Evolutionary conservation across 306 rosid species (phyloP).

Genomic region (Glycyrrhiza uralensis): DNA sequence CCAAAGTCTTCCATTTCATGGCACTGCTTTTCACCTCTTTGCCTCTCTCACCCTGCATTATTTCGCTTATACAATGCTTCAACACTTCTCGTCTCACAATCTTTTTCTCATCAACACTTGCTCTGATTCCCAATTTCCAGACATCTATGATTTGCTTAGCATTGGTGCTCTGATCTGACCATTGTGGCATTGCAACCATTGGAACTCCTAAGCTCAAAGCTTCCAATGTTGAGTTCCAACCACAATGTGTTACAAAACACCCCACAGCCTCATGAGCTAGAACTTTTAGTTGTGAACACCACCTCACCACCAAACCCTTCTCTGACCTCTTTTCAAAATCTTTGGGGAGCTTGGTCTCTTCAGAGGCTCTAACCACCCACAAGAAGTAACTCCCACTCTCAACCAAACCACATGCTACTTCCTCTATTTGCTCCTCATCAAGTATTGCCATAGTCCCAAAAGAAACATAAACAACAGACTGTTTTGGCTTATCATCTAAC

Average conservation of each 20-base stretch:
- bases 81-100: neutral
- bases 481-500: slow-evolving; percentile 16
- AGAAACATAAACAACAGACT: slow-evolving; percentile 7
- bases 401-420: neutral
- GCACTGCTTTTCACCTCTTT: slow-evolving; percentile 2
- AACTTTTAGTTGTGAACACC: slow-evolving; percentile 23
- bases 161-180: slow-evolving; percentile 26
- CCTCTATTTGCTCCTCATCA: neutral
- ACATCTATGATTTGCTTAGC: slow-evolving; percentile 14
- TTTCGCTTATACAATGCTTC: neutral
- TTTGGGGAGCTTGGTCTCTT: slow-evolving; percentile 5
- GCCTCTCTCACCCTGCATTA: slow-evolving; percentile 4
- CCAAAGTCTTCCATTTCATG: slow-evolving; percentile 11
- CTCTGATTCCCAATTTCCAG: slow-evolving; percentile 21
- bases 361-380: neutral
- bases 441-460: neutral
- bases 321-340: slow-evolving; percentile 17
- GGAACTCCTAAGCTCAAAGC: slow-evolving; percentile 29
- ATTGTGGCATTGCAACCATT: slow-evolving; percentile 18
- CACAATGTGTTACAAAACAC: slow-evolving; percentile 35
- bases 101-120: neutral
- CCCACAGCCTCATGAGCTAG: slow-evolving; percentile 29
- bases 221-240: slow-evolving; percentile 33
- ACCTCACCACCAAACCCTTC: slow-evolving; percentile 21
- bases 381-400: neutral